These are phyloP conservation scores for Spizellomyces sp. DNA, from an alignment of 192 early-diverging fungal species.

Conservation along the genomic window DNA sequence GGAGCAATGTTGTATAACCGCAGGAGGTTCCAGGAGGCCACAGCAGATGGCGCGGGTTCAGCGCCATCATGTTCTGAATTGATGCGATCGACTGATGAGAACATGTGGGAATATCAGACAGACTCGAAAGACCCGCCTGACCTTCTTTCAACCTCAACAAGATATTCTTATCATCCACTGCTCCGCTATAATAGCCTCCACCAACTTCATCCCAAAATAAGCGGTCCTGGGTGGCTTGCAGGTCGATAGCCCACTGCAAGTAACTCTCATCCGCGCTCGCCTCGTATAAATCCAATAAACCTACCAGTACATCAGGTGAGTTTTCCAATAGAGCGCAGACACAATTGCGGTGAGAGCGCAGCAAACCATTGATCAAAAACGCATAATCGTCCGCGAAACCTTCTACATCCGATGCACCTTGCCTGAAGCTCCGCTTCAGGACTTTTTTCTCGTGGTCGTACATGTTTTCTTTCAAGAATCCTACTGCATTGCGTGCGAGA, in stretches of 20 bases:
- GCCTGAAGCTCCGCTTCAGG: constrained; percentile 48
- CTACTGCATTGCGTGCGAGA: constrained; percentile 49
- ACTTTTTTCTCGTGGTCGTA: constrained; percentile 41
- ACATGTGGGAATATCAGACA: not conserved
- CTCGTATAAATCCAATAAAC: constrained; percentile 62
- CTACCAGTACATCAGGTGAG: constrained; percentile 14
- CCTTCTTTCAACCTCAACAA: constrained; percentile 55
- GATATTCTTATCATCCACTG: constrained; percentile 43
- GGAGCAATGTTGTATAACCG: constrained; percentile 48
- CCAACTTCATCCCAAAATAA: constrained; percentile 57
- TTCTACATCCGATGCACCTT: constrained; percentile 49
- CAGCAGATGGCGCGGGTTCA: constrained; percentile 60
- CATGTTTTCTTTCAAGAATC: constrained; percentile 49
- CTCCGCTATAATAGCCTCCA: constrained; percentile 55
- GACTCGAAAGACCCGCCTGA: not conserved
- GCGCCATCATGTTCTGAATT: constrained; percentile 64
- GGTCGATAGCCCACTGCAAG: constrained; percentile 60
- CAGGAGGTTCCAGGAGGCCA: constrained; percentile 56
- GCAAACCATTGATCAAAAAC: constrained; percentile 42
- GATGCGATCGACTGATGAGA: not conserved
- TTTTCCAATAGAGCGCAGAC: not conserved
- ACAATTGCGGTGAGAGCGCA: not conserved
- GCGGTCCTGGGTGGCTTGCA: constrained; percentile 59
- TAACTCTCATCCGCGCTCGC: constrained; percentile 48
- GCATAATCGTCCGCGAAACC: constrained; percentile 68